Conservation (phyloP, 352 stramenopile species). For the Phytophthora sansomeana region DNA sequence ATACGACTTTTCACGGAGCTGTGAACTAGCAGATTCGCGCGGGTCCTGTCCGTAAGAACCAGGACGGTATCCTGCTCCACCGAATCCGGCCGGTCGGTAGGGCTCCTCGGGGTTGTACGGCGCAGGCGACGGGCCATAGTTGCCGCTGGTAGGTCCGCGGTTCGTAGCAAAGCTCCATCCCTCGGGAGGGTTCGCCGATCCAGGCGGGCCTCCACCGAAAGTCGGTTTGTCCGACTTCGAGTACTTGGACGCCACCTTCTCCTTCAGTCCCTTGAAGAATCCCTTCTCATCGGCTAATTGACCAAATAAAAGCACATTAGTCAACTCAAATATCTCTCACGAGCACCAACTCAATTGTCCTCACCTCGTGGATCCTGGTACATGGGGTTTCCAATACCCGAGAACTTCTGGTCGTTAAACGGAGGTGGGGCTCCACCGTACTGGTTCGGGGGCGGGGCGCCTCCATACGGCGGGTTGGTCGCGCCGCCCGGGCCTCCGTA, state of each 20-base stretch:
- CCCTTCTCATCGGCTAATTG: slow-evolving; percentile 77
- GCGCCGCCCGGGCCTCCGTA: slow-evolving; percentile 51
- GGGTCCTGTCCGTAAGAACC: slow-evolving; percentile 62
- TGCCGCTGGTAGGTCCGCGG: slow-evolving; percentile 78
- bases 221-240: slow-evolving; percentile 71
- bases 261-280: slow-evolving; percentile 88
- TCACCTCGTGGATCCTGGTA: slow-evolving; percentile 91
- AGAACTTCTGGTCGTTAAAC: slow-evolving; percentile 86
- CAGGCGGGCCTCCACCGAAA: slow-evolving; percentile 67
- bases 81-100: slow-evolving; percentile 66
- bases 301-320: slow-evolving; percentile 9
- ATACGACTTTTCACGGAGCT: slow-evolving; percentile 84
- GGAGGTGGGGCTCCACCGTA: slow-evolving; percentile 58
- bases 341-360: no score
- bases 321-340: background rate
- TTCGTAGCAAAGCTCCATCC: slow-evolving; percentile 90
- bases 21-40: slow-evolving; percentile 65
- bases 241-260: slow-evolving; percentile 86
- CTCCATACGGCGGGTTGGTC: slow-evolving; percentile 47
- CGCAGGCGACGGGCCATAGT: slow-evolving; percentile 57
- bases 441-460: slow-evolving; percentile 36
- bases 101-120: slow-evolving; percentile 86
- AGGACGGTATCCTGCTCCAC: slow-evolving; percentile 58
- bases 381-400: slow-evolving; percentile 96
- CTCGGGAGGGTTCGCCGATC: slow-evolving; percentile 74